Evolutionary conservation across 2,329 filamentous ascomycete genomes (phyloP), one percentile per base, ranked within the genome.

Genomic region (Aspergillus costaricaensis): DNA sequence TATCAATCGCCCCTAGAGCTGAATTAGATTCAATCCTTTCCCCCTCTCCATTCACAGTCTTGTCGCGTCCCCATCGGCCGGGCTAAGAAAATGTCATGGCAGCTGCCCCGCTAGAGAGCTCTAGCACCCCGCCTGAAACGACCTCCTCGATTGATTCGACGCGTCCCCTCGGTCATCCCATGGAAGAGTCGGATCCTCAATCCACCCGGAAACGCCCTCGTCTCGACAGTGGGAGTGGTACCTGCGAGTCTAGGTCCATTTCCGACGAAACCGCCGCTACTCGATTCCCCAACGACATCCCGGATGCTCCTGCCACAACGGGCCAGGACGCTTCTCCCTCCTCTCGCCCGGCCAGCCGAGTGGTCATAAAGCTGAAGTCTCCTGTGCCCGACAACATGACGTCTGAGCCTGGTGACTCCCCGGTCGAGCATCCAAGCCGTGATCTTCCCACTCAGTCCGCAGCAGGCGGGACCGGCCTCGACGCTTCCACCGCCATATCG

Each of bases 361-460:
- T 82, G 30, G 81, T 80, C 12, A 81, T 82, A 65, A 82, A 82
- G 62, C 76, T 77, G 67, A 79, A 77, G 62, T 77, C 76, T 43
- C 72, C 76, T 53, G 63, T 65, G 55, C 59, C 62, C 47, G 65
- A 61, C 6, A 56, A 38, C 19, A 69, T 71, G 60, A 21, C 61
- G 25, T 64, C 62, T 8, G 50, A 47, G 12, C 38, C 59, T 15
- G 50, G 59, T n/a, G 62, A 65, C 23, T 36, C 66, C 19, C 55
- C 64, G 6, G 47, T 58, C 39, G 59, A 65, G 23, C 64, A 65
- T 41, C 55, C 65, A 25, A 54, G 58, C 39, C 44, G 61, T 27
- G 67, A 61, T 43, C 61, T 61, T 21, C 39, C 63, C 12, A 48
- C 50, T 30, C 61, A 58, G 32, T 44, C 64, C 55, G 57, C 63